These are phyloP conservation scores for Candida vartiovaarae DNA, from an alignment of 805 yeast genomes.

Conservation along the genomic window DNA sequence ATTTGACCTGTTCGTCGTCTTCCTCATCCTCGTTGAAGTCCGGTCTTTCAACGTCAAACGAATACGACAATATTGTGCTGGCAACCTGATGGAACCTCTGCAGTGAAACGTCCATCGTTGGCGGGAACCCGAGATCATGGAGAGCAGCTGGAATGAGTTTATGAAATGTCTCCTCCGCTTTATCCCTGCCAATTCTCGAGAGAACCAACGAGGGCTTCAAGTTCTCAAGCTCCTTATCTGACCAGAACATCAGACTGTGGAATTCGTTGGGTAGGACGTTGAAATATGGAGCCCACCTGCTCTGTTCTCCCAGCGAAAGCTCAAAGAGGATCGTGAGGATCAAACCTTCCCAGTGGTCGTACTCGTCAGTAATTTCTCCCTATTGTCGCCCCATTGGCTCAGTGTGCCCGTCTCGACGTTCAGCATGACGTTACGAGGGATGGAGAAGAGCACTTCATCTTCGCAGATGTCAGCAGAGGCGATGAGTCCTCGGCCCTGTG, in stretches of 20 bases:
- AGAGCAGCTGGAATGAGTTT: conserved; percentile 36
- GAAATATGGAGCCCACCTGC: conserved; percentile 68
- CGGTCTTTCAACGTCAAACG: conserved; percentile 68
- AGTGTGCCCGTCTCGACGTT: conserved; percentile 54
- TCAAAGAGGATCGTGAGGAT: conserved; percentile 65
- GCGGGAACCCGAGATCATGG: conserved; percentile 29
- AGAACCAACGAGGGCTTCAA: conserved; percentile 68
- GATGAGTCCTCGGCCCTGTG: conserved; percentile 74
- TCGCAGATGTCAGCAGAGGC: conserved; percentile 53
- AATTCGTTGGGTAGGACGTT: conserved; percentile 58
- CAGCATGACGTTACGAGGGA: conserved; percentile 55
- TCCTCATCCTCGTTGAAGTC: conserved; percentile 28
- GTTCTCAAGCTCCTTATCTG: conserved; percentile 43
- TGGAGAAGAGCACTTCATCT: conserved; percentile 60
- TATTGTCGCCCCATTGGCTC: conserved; percentile 26
- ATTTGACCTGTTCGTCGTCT: conserved; percentile 31
- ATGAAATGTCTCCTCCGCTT: conserved; percentile 55
- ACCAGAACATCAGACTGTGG: conserved; percentile 79
- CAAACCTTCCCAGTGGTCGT: conserved; percentile 73
- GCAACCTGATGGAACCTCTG: conserved; percentile 69
- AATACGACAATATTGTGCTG: conserved; percentile 78
- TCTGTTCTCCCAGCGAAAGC: conserved; percentile 34
- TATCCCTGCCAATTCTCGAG: conserved; percentile 61
- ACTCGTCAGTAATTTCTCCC: conserved; percentile 30
- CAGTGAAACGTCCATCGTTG: conserved; percentile 32